These are phyloP conservation scores for Willaertia magna DNA, from an alignment of 208 protist species.

Conservation along the genomic window DNA sequence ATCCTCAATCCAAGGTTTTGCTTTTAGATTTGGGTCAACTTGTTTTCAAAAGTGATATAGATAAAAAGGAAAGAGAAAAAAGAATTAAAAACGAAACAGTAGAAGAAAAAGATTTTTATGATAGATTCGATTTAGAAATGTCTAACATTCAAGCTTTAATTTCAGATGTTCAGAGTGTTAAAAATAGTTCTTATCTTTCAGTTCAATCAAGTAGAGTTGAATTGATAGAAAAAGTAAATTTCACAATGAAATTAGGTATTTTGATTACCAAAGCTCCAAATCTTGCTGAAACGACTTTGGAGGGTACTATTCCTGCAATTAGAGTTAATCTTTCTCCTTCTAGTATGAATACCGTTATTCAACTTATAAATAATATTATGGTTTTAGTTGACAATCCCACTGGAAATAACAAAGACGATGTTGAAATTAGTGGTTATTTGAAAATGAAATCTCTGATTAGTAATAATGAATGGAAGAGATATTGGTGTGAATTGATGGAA, in stretches of 20 bases:
- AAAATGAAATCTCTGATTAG: neutral
- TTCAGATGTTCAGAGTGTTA: neutral
- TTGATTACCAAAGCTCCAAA: neutral
- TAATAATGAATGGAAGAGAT: neutral
- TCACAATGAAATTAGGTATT: neutral
- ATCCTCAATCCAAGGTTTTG: neutral
- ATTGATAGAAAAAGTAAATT: neutral
- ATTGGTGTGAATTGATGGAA: neutral
- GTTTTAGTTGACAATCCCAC: neutral
- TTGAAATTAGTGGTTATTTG: neutral
- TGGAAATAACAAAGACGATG: neutral
- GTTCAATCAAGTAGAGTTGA: neutral
- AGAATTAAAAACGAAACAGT: neutral
- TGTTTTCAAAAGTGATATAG: neutral
- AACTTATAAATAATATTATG: neutral
- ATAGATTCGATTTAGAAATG: neutral
- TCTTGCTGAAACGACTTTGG: neutral
- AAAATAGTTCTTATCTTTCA: neutral
- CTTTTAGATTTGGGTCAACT: neutral
- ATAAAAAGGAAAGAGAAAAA: neutral
- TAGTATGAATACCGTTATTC: neutral
- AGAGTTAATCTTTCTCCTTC: neutral
- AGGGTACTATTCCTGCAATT: neutral
- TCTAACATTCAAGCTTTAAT: neutral
- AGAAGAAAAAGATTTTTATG: constrained; percentile 2